These are phyloP conservation scores for Penicillium taxi DNA, from an alignment of 495 filamentous ascomycete species.

Conservation along the genomic window DNA sequence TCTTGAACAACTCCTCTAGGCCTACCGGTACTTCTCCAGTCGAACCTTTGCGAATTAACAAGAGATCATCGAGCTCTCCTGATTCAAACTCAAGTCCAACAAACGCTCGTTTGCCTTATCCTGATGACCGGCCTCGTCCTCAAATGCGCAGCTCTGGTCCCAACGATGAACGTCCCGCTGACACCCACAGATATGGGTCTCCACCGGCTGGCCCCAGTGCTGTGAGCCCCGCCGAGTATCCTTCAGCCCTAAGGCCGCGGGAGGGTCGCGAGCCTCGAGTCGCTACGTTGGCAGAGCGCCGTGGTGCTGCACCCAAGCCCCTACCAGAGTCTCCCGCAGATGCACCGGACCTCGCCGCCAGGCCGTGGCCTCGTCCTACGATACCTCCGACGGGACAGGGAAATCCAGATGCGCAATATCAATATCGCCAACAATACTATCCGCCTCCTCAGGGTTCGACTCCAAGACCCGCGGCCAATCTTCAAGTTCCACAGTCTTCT, in stretches of 20 bases:
- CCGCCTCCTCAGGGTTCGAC: slow-evolving; percentile 45
- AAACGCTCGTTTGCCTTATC: slow-evolving; percentile 57
- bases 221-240: slow-evolving; percentile 36
- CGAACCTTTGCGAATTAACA: slow-evolving; percentile 80
- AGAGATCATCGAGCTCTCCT: slow-evolving; percentile 46
- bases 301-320: slow-evolving; percentile 62
- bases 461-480: slow-evolving; percentile 22
- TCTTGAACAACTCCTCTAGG: slow-evolving; percentile 57
- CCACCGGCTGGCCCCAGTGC: slow-evolving; percentile 25
- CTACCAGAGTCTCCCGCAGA: slow-evolving; percentile 69
- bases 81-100: slow-evolving; percentile 22
- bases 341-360: slow-evolving; percentile 56
- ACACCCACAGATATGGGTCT: slow-evolving; percentile 24
- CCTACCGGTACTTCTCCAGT: slow-evolving; percentile 61
- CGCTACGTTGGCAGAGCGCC: slow-evolving; percentile 59
- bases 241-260: slow-evolving; percentile 38
- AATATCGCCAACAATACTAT: slow-evolving; percentile 61
- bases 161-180: slow-evolving; percentile 30
- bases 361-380: slow-evolving; percentile 29
- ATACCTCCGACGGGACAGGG: slow-evolving; percentile 5
- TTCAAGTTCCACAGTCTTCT: slow-evolving; percentile 28
- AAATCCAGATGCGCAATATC: slow-evolving; percentile 28
- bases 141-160: slow-evolving; percentile 33
- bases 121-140: slow-evolving; percentile 56
- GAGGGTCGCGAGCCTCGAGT: slow-evolving; percentile 38